Percentiles rank a stretch among this genome's conserved stretches.
Evolutionary conservation across 495 filamentous ascomycete genomes (phyloP).

Genomic region (Penicillium maclennaniae): DNA sequence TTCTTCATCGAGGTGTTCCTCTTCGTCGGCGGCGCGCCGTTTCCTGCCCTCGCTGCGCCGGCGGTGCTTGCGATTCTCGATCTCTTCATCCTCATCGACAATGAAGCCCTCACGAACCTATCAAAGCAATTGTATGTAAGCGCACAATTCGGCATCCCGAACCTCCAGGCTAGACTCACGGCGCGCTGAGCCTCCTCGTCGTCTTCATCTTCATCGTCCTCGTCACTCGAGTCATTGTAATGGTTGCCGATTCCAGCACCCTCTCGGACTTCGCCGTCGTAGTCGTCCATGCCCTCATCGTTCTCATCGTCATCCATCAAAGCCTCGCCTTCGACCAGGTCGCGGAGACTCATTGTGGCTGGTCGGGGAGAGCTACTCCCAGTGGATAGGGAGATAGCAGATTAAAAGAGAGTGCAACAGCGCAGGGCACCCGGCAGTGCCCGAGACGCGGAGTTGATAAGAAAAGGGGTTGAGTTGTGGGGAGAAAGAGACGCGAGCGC

Average conservation of each 20-base stretch:
- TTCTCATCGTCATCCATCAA: constrained; percentile 87
- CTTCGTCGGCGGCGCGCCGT: constrained; percentile 55
- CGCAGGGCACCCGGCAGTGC: constrained; percentile 14
- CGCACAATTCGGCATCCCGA: not conserved
- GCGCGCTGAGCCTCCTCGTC: constrained; percentile 69
- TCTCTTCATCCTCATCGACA: constrained; percentile 86
- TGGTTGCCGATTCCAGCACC: constrained; percentile 42
- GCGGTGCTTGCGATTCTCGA: constrained; percentile 60
- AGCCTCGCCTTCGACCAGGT: constrained; percentile 80
- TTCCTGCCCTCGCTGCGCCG: constrained; percentile 48
- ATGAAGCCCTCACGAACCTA: constrained; percentile 94
- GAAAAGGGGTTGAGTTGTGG: constrained; percentile 1
- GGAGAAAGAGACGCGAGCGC: constrained; percentile 1
- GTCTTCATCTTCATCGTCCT: constrained; percentile 96
- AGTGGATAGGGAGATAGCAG: constrained; percentile 6
- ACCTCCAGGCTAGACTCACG: constrained; percentile 28
- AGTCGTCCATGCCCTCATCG: constrained; percentile 80
- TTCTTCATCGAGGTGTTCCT: constrained; percentile 89
- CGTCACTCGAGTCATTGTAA: constrained; percentile 82
- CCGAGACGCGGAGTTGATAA: constrained; percentile 9
- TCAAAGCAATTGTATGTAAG: not conserved
- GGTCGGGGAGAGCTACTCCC: constrained; percentile 18
- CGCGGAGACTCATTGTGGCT: constrained; percentile 66
- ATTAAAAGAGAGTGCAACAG: not conserved
- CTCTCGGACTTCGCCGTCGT: constrained; percentile 56